phyloP scores from a whole-genome alignment of 768 basidiomycete species.

The Pleurotus eryngii region DNA sequence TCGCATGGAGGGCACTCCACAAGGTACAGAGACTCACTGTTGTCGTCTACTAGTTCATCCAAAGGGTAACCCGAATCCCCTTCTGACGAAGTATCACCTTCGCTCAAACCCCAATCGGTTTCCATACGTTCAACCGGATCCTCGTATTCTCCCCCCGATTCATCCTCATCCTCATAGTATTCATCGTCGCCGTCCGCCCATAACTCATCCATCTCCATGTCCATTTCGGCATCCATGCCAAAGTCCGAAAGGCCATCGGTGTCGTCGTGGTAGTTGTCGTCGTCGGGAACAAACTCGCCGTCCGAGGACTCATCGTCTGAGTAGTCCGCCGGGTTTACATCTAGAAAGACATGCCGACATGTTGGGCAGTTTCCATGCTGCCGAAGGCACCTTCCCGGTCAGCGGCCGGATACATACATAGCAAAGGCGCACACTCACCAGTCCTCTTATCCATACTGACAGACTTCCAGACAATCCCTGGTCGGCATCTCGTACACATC shows the following conservation, averaged over 20 bases:
- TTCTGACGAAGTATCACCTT: slow-evolving; percentile 30
- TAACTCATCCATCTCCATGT: slow-evolving; percentile 19
- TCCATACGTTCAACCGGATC: slow-evolving; percentile 19
- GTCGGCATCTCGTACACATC: not conserved
- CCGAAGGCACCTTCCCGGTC: not conserved
- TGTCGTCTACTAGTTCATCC: slow-evolving; percentile 1
- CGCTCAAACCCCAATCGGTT: slow-evolving; percentile 39
- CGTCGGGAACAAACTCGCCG: slow-evolving; percentile 60
- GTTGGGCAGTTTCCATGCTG: slow-evolving; percentile 74
- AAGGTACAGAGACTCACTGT: not conserved
- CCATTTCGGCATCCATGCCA: slow-evolving; percentile 21
- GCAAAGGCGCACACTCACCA: slow-evolving; percentile 33
- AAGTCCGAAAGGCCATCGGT: slow-evolving; percentile 34
- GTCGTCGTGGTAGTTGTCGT: slow-evolving; percentile 50
- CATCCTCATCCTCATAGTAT: slow-evolving; percentile 15
- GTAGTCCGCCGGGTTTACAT: slow-evolving; percentile 46
- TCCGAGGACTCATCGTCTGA: slow-evolving; percentile 66
- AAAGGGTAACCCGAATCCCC: slow-evolving; percentile 1
- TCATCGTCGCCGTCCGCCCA: slow-evolving; percentile 19
- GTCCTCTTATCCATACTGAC: slow-evolving; percentile 60
- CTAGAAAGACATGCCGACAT: slow-evolving; percentile 58
- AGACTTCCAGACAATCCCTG: slow-evolving; percentile 34
- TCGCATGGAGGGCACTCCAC: not conserved
- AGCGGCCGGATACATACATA: not conserved
- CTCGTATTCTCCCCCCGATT: slow-evolving; percentile 8